These are phyloP conservation scores for Vitis hybrid DNA, from an alignment of 177 flowering plant genomes.

Conservation along the genomic window DNA sequence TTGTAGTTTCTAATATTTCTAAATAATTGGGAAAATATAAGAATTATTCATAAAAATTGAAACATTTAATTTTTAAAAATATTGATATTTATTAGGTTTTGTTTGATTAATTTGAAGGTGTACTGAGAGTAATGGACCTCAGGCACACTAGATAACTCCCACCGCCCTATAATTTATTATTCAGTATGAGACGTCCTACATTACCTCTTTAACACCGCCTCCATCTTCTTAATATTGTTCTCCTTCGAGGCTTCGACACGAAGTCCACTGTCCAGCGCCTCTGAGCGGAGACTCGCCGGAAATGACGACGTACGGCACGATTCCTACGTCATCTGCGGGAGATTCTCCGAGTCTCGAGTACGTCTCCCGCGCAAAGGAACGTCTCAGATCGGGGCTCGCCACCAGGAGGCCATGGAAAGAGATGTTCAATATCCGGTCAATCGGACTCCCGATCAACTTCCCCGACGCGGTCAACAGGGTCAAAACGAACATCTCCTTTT, in stretches of 20 bases:
- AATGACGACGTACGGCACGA: slow-evolving; percentile 65
- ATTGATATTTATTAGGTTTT: too few relatives aligned
- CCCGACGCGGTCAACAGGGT: slow-evolving; percentile 28
- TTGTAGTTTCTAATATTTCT: too few relatives aligned
- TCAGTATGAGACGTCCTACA: background rate
- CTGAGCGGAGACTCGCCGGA: slow-evolving; percentile 1
- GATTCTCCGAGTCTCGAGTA: slow-evolving; percentile 33
- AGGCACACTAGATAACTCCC: background rate
- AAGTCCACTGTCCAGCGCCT: background rate
- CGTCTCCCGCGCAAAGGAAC: slow-evolving; percentile 54
- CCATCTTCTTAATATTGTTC: background rate
- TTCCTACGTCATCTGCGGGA: slow-evolving; percentile 43
- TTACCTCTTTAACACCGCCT: slow-evolving; percentile 14
- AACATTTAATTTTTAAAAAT: background rate
- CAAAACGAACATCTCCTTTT: slow-evolving; percentile 35
- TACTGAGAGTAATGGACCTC: background rate
- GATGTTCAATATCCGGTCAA: slow-evolving; percentile 30
- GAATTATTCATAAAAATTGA: background rate
- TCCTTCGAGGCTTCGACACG: too few relatives aligned
- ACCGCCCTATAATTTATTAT: background rate
- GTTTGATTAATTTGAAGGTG: background rate
- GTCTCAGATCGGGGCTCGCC: slow-evolving; percentile 39
- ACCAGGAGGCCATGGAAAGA: slow-evolving; percentile 57
- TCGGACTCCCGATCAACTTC: slow-evolving; percentile 29
- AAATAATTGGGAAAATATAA: background rate